Conservation (phyloP, 495 filamentous ascomycete genomes). For the Aspergillus homomorphus region DNA sequence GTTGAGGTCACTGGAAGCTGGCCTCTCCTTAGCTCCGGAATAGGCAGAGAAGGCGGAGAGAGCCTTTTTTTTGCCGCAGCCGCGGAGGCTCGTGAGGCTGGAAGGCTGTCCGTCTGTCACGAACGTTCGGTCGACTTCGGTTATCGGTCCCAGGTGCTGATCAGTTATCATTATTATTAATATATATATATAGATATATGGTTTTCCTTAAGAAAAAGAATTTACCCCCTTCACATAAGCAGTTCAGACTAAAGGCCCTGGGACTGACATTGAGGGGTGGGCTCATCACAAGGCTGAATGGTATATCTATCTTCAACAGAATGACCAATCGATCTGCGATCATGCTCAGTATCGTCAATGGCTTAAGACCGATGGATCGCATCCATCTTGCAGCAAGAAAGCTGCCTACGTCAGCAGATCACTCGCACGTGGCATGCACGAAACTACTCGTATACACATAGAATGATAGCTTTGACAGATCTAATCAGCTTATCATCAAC, state of each 20-base stretch:
- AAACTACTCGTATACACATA: background rate
- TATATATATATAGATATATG: background rate
- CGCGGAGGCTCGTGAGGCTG: background rate
- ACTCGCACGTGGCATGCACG: background rate
- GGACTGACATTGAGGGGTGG: background rate
- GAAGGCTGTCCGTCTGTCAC: background rate
- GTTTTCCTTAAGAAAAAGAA: background rate
- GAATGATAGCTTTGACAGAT: background rate
- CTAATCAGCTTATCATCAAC: background rate
- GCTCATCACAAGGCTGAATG: background rate
- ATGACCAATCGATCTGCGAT: background rate
- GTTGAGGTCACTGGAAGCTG: slow-evolving; percentile 13
- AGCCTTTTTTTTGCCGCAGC: slow-evolving; percentile 4
- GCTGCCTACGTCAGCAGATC: background rate
- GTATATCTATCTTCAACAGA: background rate
- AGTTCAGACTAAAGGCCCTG: background rate
- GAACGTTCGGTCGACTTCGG: background rate
- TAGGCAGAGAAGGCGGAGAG: slow-evolving; percentile 17
- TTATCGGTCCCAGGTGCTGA: too few relatives aligned
- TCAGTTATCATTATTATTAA: background rate
- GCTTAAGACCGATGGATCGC: background rate
- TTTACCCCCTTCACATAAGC: too few relatives aligned
- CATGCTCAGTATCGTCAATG: background rate
- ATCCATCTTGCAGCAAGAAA: background rate
- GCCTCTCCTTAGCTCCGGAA: slow-evolving; percentile 9